Evolutionary conservation across 345 rosid species (phyloP).

Genomic region (Tarenaya hassleriana): DNA sequence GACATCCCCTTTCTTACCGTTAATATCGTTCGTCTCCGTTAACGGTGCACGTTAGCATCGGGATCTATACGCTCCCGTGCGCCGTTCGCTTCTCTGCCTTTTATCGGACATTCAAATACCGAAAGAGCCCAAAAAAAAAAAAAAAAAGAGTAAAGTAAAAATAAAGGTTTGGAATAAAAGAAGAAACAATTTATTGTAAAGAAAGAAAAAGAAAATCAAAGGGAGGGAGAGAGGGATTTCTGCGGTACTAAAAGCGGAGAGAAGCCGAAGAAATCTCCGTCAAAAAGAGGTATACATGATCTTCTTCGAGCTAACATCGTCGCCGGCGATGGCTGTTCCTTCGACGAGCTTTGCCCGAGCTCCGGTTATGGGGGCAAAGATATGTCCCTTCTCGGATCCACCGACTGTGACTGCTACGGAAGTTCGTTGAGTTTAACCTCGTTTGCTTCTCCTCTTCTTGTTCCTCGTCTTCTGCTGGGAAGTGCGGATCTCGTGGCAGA

Average conservation of each 20-base stretch:
- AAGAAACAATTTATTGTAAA: too few species aligned
- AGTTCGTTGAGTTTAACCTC: constrained; percentile 20
- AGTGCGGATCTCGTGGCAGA: constrained; percentile 15
- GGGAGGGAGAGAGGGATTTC: constrained; percentile 13
- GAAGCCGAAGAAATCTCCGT: constrained; percentile 46
- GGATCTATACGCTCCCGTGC: constrained; percentile 20
- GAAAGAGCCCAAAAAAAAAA: constrained; percentile 26
- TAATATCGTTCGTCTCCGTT: constrained; percentile 36
- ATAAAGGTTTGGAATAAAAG: too few species aligned
- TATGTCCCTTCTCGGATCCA: constrained; percentile 37
- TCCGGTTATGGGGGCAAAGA: constrained; percentile 21
- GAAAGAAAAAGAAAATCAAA: constrained; percentile 4
- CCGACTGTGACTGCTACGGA: constrained; percentile 25
- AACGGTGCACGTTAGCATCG: constrained; percentile 32
- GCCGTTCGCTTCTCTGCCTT: constrained; percentile 33
- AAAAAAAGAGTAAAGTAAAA: too few species aligned
- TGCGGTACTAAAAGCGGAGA: constrained; percentile 35
- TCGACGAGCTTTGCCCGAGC: constrained; percentile 30
- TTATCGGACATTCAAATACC: constrained; percentile 31
- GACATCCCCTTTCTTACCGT: constrained; percentile 30
- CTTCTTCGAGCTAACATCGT: constrained; percentile 19
- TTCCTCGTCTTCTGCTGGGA: constrained; percentile 21
- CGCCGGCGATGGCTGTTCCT: constrained; percentile 42
- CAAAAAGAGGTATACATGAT: constrained; percentile 31
- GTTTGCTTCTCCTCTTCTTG: constrained; percentile 10